Evolutionary conservation across 805 yeast genomes (phyloP), one percentile per base, ranked within the genome.

Genomic region (Brettanomyces bruxellensis): DNA sequence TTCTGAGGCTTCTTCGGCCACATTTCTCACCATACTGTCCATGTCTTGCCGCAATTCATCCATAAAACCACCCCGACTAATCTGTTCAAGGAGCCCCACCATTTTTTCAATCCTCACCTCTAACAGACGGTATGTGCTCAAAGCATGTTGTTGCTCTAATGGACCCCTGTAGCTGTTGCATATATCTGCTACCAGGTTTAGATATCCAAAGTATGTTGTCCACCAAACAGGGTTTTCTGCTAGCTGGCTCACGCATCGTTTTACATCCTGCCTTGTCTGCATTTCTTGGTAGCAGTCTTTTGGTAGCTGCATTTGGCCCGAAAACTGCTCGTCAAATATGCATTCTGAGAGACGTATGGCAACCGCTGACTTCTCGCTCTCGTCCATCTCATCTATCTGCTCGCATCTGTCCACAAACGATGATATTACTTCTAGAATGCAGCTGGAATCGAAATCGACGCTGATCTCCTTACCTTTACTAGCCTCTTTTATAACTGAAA

Each of bases 131-230:
- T 40, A 40, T 13, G 34, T 25, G 13, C 25, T 32, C n/a, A 14
- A 18, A 7, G 35, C 18, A n/a, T 46, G 37, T 13, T 44, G 8
- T 24, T 23, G 14, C 28, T 46, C 45, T 28, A 49, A 6, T 11
- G 47, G 45, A 9, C 37, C 44, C 4, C 44, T 24, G 30, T 46
- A 46, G 11, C 34, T 30, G 25, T 43, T 14, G 18, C 53, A 48
- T 6, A 55, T 34, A 9, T 38, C 36, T 9, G 50, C 57, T 5
- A 49, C 28, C 6, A 39, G 9, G 42, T 46, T 48, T 25, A 51
- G 39, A 28, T 55, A 55, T 3, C 59, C 58, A 41, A 51, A 53
- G 38, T 51, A 55, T 4, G 59, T 50, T 1, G 57, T 55, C 59
- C 59, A 55, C 28, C 47, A 38, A 18, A 41, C 46, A 1, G 44